phyloP scores from a whole-genome alignment of 495 filamentous ascomycete species.

The Xylaria palmicola region DNA sequence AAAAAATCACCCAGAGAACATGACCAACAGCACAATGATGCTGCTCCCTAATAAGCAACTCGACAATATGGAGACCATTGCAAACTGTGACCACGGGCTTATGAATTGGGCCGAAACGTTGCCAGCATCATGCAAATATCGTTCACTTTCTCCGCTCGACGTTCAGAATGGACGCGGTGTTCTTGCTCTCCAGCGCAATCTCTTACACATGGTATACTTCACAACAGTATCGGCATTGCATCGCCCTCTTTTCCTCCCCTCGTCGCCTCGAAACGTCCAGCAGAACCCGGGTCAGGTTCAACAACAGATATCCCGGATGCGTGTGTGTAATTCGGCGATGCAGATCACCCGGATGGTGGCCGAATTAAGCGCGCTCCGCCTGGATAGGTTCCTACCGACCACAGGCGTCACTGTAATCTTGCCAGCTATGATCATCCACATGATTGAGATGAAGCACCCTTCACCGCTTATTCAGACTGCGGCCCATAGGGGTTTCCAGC shows the following conservation, averaged over 20 bases:
- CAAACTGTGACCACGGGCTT: constrained; percentile 69
- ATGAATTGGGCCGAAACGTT: constrained; percentile 69
- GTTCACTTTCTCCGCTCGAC: constrained; percentile 48
- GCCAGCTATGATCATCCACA: constrained; percentile 86
- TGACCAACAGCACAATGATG: constrained; percentile 82
- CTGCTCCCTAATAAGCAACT: constrained; percentile 81
- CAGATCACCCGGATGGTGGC: constrained; percentile 79
- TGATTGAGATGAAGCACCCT: constrained; percentile 82
- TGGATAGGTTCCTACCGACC: constrained; percentile 79
- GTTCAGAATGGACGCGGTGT: constrained; percentile 36
- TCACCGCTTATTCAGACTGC: constrained; percentile 64
- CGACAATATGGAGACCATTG: constrained; percentile 71
- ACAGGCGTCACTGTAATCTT: constrained; percentile 86
- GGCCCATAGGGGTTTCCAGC: constrained; percentile 72
- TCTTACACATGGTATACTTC: constrained; percentile 87
- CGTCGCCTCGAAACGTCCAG: constrained; percentile 57
- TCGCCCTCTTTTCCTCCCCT: constrained; percentile 80
- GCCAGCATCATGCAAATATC: constrained; percentile 65
- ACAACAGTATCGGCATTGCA: constrained; percentile 86
- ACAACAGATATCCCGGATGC: constrained; percentile 75
- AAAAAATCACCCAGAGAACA: constrained; percentile 66
- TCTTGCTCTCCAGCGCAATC: constrained; percentile 69
- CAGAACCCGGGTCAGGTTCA: constrained; percentile 53
- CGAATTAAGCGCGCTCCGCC: constrained; percentile 63
- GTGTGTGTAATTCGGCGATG: constrained; percentile 73